Evolutionary conservation across 768 basidiomycete species (phyloP).

Genomic region (Tremella yokohamensis): DNA sequence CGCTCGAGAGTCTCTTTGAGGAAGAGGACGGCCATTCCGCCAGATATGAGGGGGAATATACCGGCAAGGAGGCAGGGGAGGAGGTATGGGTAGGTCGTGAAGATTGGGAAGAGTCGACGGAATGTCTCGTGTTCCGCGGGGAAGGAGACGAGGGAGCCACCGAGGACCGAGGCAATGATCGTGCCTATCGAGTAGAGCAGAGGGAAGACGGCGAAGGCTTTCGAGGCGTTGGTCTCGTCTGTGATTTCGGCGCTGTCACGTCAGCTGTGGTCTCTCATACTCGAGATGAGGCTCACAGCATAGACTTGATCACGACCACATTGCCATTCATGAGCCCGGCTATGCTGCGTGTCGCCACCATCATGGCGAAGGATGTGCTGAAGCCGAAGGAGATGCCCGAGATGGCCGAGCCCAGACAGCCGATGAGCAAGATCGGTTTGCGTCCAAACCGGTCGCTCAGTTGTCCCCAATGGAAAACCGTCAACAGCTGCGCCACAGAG

Average conservation of each 20-base stretch:
- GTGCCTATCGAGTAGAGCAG: conserved; percentile 32
- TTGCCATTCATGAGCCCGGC: conserved; percentile 40
- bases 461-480: conserved; percentile 40
- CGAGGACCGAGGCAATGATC: conserved; percentile 37
- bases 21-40: conserved; percentile 25
- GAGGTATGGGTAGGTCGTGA: conserved; percentile 34
- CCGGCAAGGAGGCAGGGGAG: conserved; percentile 32
- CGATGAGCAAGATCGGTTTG: conserved; percentile 38
- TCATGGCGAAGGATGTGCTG: conserved; percentile 26
- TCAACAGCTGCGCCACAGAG: conserved; percentile 35
- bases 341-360: conserved; percentile 29
- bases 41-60: conserved; percentile 26
- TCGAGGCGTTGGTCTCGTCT: conserved; percentile 38
- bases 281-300: conserved; percentile 27
- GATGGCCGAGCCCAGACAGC: conserved; percentile 32
- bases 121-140: conserved; percentile 13
- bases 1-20: conserved; percentile 39
- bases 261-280: conserved; percentile 3
- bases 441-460: conserved; percentile 34
- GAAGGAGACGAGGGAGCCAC: conserved; percentile 28
- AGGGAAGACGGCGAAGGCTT: conserved; percentile 42
- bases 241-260: conserved; percentile 31
- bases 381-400: conserved; percentile 40
- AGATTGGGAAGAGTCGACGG: conserved; percentile 23
- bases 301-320: conserved; percentile 35